Evolutionary conservation across 257 asterid species (phyloP).

Genomic region (Rhazya stricta): DNA sequence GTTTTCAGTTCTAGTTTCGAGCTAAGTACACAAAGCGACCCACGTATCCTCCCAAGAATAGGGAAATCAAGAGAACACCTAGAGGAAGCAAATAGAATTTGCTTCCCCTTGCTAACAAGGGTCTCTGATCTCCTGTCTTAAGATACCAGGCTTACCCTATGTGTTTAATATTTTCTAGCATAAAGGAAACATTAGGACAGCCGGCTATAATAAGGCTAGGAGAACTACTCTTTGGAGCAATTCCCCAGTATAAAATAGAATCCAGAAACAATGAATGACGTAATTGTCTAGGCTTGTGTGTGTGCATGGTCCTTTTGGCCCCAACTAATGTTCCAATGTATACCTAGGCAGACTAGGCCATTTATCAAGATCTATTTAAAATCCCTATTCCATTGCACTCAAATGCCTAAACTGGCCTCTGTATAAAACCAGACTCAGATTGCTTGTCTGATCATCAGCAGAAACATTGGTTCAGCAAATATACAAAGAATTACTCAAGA

Average conservation of each 20-base stretch:
- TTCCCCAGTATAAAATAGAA: not conserved
- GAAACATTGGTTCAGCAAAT: not conserved
- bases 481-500: not conserved
- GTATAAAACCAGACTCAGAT: not conserved
- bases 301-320: not conserved
- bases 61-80: not conserved
- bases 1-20: not conserved
- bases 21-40: not conserved
- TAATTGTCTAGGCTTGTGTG: not conserved
- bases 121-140: not conserved
- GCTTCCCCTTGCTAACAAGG: not conserved
- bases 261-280: not conserved
- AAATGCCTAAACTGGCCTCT: not conserved
- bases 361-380: not conserved
- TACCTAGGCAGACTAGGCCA: not conserved
- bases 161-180: not conserved
- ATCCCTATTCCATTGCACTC: not conserved
- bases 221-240: not conserved
- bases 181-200: not conserved
- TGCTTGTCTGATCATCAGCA: not conserved
- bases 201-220: not conserved
- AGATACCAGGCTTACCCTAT: not conserved
- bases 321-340: not conserved
- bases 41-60: not conserved
- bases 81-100: not conserved